Evolutionary conservation across 106 monocot species (phyloP), one percentile per base, ranked within the genome.

Genomic region (Narthecium ossifragum): DNA sequence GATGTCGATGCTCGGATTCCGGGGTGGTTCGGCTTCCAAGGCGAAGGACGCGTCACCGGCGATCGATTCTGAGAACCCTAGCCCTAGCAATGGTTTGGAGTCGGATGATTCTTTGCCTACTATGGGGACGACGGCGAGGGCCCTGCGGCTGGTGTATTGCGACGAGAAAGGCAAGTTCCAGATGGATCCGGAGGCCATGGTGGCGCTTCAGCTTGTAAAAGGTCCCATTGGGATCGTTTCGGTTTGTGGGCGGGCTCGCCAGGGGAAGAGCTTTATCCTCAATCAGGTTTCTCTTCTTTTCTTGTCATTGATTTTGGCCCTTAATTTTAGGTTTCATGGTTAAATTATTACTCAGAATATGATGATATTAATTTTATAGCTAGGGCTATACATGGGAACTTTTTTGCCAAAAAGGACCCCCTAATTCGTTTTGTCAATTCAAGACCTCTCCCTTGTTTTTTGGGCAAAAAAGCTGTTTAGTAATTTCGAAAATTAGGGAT

Each of bases 151-250:
- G 7, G 87, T 83, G 1, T 88, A 88, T 75, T 73, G 75, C 51
- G 87, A 88, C 63, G 82, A 83, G 26, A 83, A 75, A 46, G 87
- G 87, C 8, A 86, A 78, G 80, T 94, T 94, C 70, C 61, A 62
- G 64, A 86, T 94, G 94, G 90, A 86, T 62, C 75, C 89, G 5
- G 94, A 94, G 73, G 94, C 94, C n/a, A 90, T 90, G 43, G 78
- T 86, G n/a, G 62, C 83, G 6, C 80, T 94, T 10, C 90, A 94
- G 69, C 73, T 94, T 30, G 94, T 88, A 22, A 87, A 87, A 45
- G 86, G 82, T 26, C 86, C 86, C 48, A 50, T 87, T 33, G 86
- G 86, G 8, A 82, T 87, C 45, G 75, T 87, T 32, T 82, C 83
- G 17, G 88, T 83, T 55, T 84, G 86, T 17, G 86, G 86, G 18